phyloP scores from a whole-genome alignment of 2,329 filamentous ascomycete species.

The Neurospora crassa region DNA sequence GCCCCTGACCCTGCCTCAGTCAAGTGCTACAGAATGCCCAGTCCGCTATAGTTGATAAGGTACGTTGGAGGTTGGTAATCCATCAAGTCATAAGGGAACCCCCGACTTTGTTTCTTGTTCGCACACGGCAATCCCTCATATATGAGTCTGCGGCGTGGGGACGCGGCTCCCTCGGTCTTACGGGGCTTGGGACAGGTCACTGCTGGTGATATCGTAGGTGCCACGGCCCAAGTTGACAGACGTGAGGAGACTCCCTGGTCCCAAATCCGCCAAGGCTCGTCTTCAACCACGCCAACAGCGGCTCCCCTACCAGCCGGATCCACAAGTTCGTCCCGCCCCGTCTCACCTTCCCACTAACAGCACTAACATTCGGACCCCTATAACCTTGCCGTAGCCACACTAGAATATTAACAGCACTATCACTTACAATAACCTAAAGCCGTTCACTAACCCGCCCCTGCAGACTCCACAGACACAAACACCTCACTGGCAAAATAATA shows the following conservation, averaged over 20 bases:
- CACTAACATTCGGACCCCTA: background rate
- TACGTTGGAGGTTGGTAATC: background rate
- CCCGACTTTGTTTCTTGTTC: background rate
- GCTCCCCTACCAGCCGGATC: too few species aligned
- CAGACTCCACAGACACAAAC: background rate
- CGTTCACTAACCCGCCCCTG: background rate
- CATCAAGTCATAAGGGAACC: background rate
- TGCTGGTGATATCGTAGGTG: slow-evolving; percentile 28
- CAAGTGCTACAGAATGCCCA: background rate
- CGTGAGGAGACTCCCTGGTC: slow-evolving; percentile 15
- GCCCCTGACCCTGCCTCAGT: background rate
- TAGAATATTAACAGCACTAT: background rate
- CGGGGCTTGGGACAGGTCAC: slow-evolving; percentile 24
- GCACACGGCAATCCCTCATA: background rate
- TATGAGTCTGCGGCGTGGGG: background rate
- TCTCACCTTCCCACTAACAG: too few species aligned
- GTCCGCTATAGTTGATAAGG: background rate
- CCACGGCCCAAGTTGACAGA: slow-evolving; percentile 25
- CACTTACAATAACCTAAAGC: background rate
- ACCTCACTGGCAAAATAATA: background rate
- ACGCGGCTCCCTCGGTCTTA: too few species aligned
- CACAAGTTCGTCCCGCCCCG: background rate
- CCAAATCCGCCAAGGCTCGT: background rate
- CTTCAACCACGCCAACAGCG: too few species aligned
- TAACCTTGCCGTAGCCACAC: accelerated